Conservation (phyloP, 768 basidiomycete genomes). For the Agrocybe pediades region DNA sequence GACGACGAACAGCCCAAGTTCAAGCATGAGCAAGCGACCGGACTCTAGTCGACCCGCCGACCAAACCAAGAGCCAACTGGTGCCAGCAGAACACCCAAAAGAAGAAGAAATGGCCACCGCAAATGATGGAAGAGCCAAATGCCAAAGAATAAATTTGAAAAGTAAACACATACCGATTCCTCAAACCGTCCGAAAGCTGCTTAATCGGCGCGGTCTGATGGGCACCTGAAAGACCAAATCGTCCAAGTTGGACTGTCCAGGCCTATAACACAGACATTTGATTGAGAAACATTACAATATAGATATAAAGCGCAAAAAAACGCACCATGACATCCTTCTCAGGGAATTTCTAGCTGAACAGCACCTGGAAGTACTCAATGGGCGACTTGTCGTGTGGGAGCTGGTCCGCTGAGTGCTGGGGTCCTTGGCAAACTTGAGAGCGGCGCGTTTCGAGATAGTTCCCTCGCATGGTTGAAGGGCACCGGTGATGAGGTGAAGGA, state of each 20-base stretch:
- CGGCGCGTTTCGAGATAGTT: slow-evolving; percentile 85
- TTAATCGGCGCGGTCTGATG: slow-evolving; percentile 95
- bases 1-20: not conserved
- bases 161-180: slow-evolving; percentile 73
- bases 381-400: slow-evolving; percentile 91
- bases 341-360: slow-evolving; percentile 84
- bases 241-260: slow-evolving; percentile 93
- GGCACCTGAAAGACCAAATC: slow-evolving; percentile 91
- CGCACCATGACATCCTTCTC: slow-evolving; percentile 83
- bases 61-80: not conserved
- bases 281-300: not conserved
- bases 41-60: no score
- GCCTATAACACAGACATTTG: slow-evolving; percentile 46
- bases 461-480: slow-evolving; percentile 80
- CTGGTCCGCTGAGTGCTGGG: slow-evolving; percentile 98
- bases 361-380: slow-evolving; percentile 88
- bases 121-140: not conserved
- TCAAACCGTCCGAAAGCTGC: slow-evolving; percentile 93
- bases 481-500: slow-evolving; percentile 59
- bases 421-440: slow-evolving; percentile 96
- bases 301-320: slow-evolving; percentile 5
- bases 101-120: not conserved
- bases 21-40: not conserved
- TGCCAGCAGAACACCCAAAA: not conserved
- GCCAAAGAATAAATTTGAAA: not conserved